Conservation (phyloP, 176 grass and related monocot species). For the Melocanna baccifera region DNA sequence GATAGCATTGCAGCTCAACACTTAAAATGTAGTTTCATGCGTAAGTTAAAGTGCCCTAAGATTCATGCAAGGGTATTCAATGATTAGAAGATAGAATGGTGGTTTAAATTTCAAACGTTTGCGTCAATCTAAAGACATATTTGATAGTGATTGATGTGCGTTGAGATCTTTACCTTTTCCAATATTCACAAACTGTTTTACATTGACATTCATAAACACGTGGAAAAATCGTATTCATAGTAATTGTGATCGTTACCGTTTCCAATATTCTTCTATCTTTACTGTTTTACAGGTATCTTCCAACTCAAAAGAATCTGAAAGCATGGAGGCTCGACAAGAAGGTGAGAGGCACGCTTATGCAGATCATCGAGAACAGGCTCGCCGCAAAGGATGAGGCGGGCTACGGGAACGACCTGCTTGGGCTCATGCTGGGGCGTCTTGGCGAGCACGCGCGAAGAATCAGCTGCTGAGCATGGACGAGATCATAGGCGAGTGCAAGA, state of each 20-base stretch:
- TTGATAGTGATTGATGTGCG: neutral
- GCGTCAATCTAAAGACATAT: too few species aligned
- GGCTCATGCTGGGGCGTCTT: slow-evolving; percentile 21
- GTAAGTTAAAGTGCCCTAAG: too few species aligned
- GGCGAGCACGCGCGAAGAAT: neutral
- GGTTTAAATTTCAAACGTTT: too few species aligned
- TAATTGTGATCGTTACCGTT: too few species aligned
- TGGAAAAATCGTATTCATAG: too few species aligned
- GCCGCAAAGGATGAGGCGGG: neutral
- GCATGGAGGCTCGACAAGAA: neutral
- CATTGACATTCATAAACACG: too few species aligned
- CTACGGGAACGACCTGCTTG: slow-evolving; percentile 15
- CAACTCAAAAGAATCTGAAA: slow-evolving; percentile 22
- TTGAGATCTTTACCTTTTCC: neutral
- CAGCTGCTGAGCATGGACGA: slow-evolving; percentile 44
- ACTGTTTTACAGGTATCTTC: neutral
- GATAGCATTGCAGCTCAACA: neutral
- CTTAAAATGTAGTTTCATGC: neutral
- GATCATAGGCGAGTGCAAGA: slow-evolving; percentile 60
- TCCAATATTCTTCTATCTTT: too few species aligned
- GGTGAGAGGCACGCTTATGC: slow-evolving; percentile 14
- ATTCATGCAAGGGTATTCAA: too few species aligned
- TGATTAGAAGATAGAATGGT: too few species aligned
- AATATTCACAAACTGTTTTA: too few species aligned
- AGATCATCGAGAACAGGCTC: slow-evolving; percentile 7